These are phyloP conservation scores for Gryganskiella cystojenkinii DNA, from an alignment of 192 early-diverging fungal genomes.

Conservation along the genomic window DNA sequence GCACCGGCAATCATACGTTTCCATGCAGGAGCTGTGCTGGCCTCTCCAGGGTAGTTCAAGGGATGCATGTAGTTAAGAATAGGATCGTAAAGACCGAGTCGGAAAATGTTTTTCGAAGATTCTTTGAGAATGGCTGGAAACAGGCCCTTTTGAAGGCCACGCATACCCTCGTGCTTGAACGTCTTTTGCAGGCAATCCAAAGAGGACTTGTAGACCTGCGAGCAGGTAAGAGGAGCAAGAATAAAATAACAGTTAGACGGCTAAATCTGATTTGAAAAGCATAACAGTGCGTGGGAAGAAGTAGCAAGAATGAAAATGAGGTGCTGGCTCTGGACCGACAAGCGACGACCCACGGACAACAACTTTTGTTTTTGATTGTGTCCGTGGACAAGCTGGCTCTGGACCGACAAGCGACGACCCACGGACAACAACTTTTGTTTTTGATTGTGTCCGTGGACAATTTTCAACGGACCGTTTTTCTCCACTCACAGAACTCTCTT, in stretches of 20 bases:
- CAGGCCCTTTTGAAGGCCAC: constrained; percentile 78
- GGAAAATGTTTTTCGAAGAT: constrained; percentile 79
- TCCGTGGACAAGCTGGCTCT: neutral
- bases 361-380: neutral
- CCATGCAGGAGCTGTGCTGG: constrained; percentile 70
- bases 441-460: neutral
- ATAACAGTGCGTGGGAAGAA: neutral
- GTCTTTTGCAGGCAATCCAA: constrained; percentile 77
- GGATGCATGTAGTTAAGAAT: constrained; percentile 72
- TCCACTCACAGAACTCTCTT: neutral
- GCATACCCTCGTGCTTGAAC: constrained; percentile 69
- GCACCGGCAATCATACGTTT: constrained; percentile 81
- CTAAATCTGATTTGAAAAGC: neutral
- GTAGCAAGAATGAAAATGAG: too few species aligned
- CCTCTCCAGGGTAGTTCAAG: constrained; percentile 46
- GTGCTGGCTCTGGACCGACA: too few species aligned
- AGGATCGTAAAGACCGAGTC: constrained; percentile 78
- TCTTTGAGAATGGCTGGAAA: constrained; percentile 78
- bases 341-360: too few species aligned
- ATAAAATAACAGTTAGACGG: neutral
- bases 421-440: neutral
- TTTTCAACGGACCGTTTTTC: neutral
- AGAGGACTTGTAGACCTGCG: constrained; percentile 69
- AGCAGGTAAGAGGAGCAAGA: neutral
- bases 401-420: too few species aligned